Evolutionary conservation across 805 yeast genomes (phyloP).

Genomic region (Kodamaea neixiangensis): DNA sequence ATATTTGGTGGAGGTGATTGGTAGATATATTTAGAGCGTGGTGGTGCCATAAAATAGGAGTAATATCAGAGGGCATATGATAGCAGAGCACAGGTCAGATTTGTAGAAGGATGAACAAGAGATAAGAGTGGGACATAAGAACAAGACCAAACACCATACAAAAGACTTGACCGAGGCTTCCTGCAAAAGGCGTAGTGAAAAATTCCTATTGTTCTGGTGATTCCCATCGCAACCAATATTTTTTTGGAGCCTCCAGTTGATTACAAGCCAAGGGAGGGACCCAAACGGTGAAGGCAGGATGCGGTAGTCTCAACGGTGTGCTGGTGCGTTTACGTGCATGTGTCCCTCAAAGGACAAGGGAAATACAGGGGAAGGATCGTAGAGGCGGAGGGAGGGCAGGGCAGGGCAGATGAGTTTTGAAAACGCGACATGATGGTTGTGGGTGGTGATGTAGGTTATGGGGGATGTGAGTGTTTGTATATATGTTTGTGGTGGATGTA

Average conservation of each 20-base stretch:
- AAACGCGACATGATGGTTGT: neutral
- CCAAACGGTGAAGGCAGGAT: neutral
- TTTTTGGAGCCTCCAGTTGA: conserved; percentile 4
- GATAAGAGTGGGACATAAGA: no score
- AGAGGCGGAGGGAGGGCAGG: neutral
- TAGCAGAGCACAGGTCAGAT: no score
- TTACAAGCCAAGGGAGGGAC: neutral
- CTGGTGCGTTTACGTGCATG: conserved; percentile 1
- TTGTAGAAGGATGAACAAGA: no score
- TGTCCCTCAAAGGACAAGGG: neutral
- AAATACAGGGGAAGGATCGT: conserved; percentile 1
- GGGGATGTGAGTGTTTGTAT: neutral
- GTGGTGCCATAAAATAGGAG: no score
- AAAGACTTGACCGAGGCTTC: neutral
- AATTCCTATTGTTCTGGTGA: neutral
- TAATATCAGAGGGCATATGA: no score
- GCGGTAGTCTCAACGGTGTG: neutral
- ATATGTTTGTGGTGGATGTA: neutral
- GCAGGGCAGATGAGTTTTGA: neutral
- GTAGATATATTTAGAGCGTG: no score
- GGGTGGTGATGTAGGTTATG: neutral
- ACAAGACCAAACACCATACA: no score
- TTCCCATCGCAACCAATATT: conserved; percentile 1
- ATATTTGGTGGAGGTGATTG: no score
- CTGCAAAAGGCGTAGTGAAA: neutral